Percentiles rank a stretch among this genome's conserved stretches.
Evolutionary conservation across 108 stramenopile genomes (phyloP).

Genomic region (Aurantiochytrium sp.): DNA sequence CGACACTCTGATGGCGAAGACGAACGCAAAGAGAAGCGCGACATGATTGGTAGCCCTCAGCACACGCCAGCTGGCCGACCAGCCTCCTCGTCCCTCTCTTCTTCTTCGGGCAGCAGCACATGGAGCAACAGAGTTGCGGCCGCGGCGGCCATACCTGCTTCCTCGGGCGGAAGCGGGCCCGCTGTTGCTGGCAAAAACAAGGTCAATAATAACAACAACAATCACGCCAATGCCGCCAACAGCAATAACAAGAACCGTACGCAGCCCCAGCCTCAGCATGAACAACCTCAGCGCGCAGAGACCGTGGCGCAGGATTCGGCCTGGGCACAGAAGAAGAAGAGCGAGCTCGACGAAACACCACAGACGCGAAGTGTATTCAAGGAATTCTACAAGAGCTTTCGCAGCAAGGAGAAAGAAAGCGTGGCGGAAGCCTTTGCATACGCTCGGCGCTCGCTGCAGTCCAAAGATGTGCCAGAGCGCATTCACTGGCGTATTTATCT

Average conservation of each 20-base stretch:
- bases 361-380: background rate
- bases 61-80: no score
- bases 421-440: background rate
- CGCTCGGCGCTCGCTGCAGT: background rate
- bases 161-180: background rate
- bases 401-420: background rate
- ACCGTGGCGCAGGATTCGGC: background rate
- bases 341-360: background rate
- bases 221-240: background rate
- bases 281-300: background rate
- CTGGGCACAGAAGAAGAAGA: background rate
- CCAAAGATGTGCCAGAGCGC: conserved; percentile 26
- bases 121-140: no score
- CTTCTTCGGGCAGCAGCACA: no score
- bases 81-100: no score
- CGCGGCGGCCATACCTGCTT: background rate
- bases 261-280: background rate
- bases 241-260: background rate
- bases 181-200: background rate
- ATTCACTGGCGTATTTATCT: conserved; percentile 43
- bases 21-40: background rate
- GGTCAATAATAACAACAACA: background rate
- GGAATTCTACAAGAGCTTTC: background rate
- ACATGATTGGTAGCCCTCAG: background rate
- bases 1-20: background rate